Base-by-base conservation (phyloP, 345 rosid genomes). In the Eucalyptus microcorys region DNA sequence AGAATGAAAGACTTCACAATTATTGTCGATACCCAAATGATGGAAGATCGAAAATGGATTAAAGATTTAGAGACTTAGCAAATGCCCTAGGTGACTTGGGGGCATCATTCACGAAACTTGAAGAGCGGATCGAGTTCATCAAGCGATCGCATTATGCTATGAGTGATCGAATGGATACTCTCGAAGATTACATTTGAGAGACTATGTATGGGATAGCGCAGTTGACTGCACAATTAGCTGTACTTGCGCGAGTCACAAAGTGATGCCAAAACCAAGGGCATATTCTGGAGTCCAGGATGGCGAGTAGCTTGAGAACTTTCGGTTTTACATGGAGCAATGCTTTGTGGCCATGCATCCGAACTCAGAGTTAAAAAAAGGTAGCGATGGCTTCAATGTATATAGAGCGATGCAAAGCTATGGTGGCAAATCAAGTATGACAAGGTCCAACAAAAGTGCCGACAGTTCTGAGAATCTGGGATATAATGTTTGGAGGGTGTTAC, bases 161-260 rank as follows among this genome's bases (percentile, higher is more conserved):
- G 37, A n/a, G 17, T 32, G 71, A 30, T 30, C 3, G 0, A 10
- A 59, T 59, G 32, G 16, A 27, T 0, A 57, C 1, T 2, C 64
- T 10, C 14, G 14, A 26, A 57, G 64, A 24, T 27, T 11, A 59
- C 15, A 11, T 59, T 0, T 3, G 4, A 27, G 8, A 27, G 6
- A 55, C 6, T 30, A 12, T 30, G 22, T 50, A 50, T 0, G 0
- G 55, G 2, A n/a, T 64, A 7, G 37, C 37, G 10, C 9, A 14
- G 4, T 3, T 64, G 2, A 59, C 0, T 3, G 15, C 8, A 0
- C 30, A 21, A 55, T 5, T 4, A 0, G 5, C 11, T 21, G 10
- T 22, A 22, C 59, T 53, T 53, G 27, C 3, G 5, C 0, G 3
- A 53, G 1, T 53, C 27, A 21, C 1, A 9, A 0, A 45, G 11